These are phyloP conservation scores for Aureobasidium melanogenum DNA, from an alignment of 2,329 filamentous ascomycete genomes.

Conservation along the genomic window DNA sequence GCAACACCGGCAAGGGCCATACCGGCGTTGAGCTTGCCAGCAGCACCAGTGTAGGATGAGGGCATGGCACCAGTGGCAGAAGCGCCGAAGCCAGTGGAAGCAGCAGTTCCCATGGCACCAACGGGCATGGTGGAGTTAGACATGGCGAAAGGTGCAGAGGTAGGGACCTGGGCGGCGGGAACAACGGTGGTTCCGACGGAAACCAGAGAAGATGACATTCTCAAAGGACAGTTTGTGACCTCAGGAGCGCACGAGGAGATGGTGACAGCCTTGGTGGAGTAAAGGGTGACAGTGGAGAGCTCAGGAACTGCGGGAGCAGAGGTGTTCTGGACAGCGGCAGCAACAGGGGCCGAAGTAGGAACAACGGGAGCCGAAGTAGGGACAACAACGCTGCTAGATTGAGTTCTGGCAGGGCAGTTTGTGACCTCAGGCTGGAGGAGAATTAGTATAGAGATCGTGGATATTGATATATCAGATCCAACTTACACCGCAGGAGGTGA, in stretches of 20 bases:
- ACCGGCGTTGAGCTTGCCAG: conserved; percentile 14
- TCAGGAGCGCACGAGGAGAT: conserved; percentile 31
- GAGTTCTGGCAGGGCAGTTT: conserved; percentile 15
- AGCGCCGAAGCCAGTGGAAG: conserved; percentile 11
- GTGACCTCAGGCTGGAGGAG: conserved; percentile 15
- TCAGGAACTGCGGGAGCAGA: not conserved
- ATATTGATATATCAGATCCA: not conserved
- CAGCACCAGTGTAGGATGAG: conserved; percentile 15
- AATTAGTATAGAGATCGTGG: not conserved
- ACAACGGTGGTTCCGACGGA: conserved; percentile 10
- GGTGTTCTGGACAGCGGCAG: not conserved
- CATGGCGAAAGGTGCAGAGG: conserved; percentile 10
- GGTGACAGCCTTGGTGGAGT: conserved; percentile 26
- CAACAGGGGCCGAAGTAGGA: not conserved
- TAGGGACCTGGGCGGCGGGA: not conserved
- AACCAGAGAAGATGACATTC: not conserved
- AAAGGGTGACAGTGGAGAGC: conserved; percentile 14
- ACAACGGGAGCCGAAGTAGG: not conserved
- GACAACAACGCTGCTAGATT: not conserved
- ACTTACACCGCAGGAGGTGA: conserved; percentile 15
- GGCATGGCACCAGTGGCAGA: conserved; percentile 9
- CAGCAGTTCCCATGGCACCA: conserved; percentile 2
- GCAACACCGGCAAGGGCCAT: conserved; percentile 16
- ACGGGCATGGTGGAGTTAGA: conserved; percentile 1
- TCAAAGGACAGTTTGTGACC: conserved; percentile 29